Evolutionary conservation across 768 basidiomycete genomes (phyloP).

Genomic region (Scleroderma citrinum): DNA sequence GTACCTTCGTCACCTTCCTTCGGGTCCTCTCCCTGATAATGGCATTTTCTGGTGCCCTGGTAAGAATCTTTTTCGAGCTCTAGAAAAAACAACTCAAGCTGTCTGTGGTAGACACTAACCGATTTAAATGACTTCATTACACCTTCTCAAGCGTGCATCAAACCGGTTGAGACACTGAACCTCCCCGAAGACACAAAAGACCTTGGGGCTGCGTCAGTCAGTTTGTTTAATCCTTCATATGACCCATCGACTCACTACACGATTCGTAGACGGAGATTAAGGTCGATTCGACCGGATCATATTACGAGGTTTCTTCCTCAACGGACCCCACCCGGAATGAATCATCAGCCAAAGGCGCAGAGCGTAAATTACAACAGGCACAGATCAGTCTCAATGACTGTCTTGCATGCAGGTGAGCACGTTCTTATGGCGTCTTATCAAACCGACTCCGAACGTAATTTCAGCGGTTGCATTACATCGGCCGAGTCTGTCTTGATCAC

Average conservation of each 20-base stretch:
- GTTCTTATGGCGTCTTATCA: not conserved
- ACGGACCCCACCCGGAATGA: constrained; percentile 17
- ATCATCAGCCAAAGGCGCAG: constrained; percentile 18
- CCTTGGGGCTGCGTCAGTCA: constrained; percentile 40
- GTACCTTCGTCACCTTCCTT: too few relatives aligned
- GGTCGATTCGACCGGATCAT: constrained; percentile 78
- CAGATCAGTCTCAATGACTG: constrained; percentile 97
- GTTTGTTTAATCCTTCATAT: constrained; percentile 7
- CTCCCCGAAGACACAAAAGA: constrained; percentile 34
- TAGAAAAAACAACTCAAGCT: constrained; percentile 5
- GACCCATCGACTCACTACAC: not conserved
- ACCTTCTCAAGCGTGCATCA: constrained; percentile 95
- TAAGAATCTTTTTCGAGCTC: constrained; percentile 29
- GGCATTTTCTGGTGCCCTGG: constrained; percentile 86
- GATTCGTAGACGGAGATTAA: constrained; percentile 77
- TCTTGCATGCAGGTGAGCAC: constrained; percentile 87
- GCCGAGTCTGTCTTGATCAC: constrained; percentile 97
- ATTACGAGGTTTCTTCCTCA: constrained; percentile 69
- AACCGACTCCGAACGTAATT: constrained; percentile 24
- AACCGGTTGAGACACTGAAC: constrained; percentile 69
- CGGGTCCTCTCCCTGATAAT: constrained; percentile 43
- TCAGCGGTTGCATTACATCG: constrained; percentile 91
- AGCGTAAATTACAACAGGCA: constrained; percentile 79
- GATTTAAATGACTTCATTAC: constrained; percentile 97
- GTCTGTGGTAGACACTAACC: constrained; percentile 62